These are phyloP conservation scores for Spergularia bocconei DNA, from an alignment of 148 eudicot genomes.

Conservation along the genomic window DNA sequence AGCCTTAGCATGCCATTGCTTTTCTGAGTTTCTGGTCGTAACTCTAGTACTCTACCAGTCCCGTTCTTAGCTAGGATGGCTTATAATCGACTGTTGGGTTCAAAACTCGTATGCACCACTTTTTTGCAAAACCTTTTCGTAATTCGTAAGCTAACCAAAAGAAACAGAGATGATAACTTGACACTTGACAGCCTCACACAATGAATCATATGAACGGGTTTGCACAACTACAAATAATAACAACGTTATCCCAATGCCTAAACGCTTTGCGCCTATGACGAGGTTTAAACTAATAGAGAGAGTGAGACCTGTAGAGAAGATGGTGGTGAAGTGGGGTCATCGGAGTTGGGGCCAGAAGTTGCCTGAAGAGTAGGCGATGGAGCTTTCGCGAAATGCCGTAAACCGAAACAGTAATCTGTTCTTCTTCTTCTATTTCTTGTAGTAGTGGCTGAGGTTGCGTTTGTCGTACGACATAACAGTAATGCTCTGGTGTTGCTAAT, in stretches of 20 bases:
- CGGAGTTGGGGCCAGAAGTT: constrained; percentile 20
- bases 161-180: background rate
- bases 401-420: background rate
- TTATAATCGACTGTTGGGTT: background rate
- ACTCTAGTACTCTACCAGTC: too few species aligned
- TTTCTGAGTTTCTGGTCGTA: too few species aligned
- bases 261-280: too few species aligned
- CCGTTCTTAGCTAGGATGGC: background rate
- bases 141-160: background rate
- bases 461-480: background rate
- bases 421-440: background rate
- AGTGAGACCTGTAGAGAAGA: constrained; percentile 17
- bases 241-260: background rate
- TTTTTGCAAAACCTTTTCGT: background rate
- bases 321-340: constrained; percentile 20
- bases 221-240: background rate
- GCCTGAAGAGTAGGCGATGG: constrained; percentile 15
- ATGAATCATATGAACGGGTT: too few species aligned
- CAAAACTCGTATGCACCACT: background rate
- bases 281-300: background rate
- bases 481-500: background rate
- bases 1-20: too few species aligned
- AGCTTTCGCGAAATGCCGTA: background rate
- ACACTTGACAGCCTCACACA: background rate
- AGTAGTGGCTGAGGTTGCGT: background rate